Base-by-base conservation (phyloP, 2,329 filamentous ascomycete species). In the Blastomyces parvus region DNA sequence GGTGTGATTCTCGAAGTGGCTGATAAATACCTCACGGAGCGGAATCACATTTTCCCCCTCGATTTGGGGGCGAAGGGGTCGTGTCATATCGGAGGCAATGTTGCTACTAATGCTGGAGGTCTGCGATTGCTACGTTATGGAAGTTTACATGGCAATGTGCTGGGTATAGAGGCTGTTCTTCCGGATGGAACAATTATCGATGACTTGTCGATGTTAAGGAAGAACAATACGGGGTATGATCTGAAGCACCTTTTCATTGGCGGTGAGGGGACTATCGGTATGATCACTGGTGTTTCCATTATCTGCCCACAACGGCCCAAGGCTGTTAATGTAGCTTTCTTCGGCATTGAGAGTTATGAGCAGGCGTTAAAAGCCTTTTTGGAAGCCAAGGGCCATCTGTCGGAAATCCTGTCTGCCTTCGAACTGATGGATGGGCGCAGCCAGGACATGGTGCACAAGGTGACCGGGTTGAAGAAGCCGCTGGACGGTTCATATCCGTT, bases 201-300 rank as follows among this genome's bases (percentile, higher is more conserved):
- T 70, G 91, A 97, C 70, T 85, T 99, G 40, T 88, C 86, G 69
- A 92, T 85, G 64, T 81, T 99, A 64, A 86, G 94, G 68, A 99
- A 99, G 82, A 97, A 99, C 82, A 99, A 99, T 80, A 99, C 94
- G 1, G 94, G 94, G 36, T 99, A 97, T 77, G 95, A 99, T 74
- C 78, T 97, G 63, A 97, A 97, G 81, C 93, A 97, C 77, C 84
- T 97, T 44, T 97, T 99, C 75, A 96, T 99, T 70, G 94, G 94
- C 56, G 90, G 87, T 40, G 94, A 99, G 77, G 94, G 94, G 30
- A 97, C 94, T 5, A 88, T 97, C 66, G 94, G 94, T 61, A 89
- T 97, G 71, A 89, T 99, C 70, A 99, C 94, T 22, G 92, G 85
- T 57, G 83, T 97, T 46, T 92, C 91, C 3, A 88, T 99, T 66